Evolutionary conservation across 78 protist species (phyloP).

Genomic region (Tieghemostelium lacteum): DNA sequence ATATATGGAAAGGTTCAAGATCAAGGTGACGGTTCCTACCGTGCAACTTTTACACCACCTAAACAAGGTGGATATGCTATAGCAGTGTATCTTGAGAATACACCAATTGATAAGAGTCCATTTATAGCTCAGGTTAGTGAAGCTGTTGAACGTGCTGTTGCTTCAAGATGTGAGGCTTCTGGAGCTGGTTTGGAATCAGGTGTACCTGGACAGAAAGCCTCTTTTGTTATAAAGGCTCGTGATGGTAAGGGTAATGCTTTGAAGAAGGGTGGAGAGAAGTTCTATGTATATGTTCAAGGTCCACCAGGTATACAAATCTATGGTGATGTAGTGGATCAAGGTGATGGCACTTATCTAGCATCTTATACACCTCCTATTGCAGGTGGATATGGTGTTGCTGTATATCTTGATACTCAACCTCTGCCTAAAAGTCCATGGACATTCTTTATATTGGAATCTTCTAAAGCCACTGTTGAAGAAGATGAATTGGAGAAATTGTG

Average conservation of each 20-base stretch:
- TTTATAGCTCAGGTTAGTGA: conserved; percentile 3
- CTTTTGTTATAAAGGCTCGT: conserved; percentile 49
- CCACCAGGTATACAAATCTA: conserved; percentile 83
- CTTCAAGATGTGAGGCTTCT: conserved; percentile 6
- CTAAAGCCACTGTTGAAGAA: conserved; percentile 4
- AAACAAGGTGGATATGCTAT: conserved; percentile 77
- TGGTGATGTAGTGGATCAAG: conserved; percentile 70
- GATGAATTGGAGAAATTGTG: conserved; percentile 72
- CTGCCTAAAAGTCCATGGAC: conserved; percentile 29
- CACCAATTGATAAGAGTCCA: conserved; percentile 42
- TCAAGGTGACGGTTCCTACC: conserved; percentile 64
- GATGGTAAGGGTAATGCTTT: conserved; percentile 10
- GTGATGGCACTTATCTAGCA: conserved; percentile 70
- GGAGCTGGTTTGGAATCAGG: conserved; percentile 42
- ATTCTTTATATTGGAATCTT: conserved; percentile 26
- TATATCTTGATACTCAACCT: conserved; percentile 20
- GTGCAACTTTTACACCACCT: conserved; percentile 50
- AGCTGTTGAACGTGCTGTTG: not conserved
- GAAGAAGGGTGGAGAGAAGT: conserved; percentile 13
- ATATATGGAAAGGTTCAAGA: conserved; percentile 71
- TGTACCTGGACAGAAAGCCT: not conserved
- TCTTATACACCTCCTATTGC: conserved; percentile 70
- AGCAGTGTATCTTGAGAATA: conserved; percentile 64
- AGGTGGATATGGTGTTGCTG: conserved; percentile 78
- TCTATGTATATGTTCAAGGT: conserved; percentile 72